Evolutionary conservation across 169 alveolate genomes (phyloP).

Genomic region (Plasmodium vivax): DNA sequence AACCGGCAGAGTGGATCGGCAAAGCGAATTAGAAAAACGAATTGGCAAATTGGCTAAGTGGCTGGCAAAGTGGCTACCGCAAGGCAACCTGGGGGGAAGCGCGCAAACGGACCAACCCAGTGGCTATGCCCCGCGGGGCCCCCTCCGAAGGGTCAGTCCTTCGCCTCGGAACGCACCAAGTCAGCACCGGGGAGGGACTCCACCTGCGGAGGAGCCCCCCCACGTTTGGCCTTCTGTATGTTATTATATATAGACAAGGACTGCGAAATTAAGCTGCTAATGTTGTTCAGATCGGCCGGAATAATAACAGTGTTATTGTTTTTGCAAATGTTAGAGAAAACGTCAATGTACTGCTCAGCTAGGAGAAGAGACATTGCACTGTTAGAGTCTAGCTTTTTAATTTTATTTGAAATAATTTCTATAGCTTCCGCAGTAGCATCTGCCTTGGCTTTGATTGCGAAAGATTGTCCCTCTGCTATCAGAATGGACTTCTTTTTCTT

Average conservation of each 20-base stretch:
- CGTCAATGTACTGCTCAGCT: conserved; percentile 89
- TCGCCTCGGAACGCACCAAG: conserved; percentile 1
- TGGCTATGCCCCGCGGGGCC: background rate
- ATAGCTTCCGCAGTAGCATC: conserved; percentile 89
- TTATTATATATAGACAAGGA: conserved; percentile 81
- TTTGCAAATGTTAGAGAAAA: conserved; percentile 87
- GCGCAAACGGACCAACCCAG: background rate
- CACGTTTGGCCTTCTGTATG: conserved; percentile 39
- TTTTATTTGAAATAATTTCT: conserved; percentile 79
- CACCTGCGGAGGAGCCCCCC: background rate
- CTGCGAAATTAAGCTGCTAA: conserved; percentile 83
- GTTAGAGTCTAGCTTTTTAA: conserved; percentile 81
- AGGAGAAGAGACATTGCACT: conserved; percentile 85
- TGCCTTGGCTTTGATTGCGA: conserved; percentile 86
- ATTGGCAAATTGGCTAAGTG: background rate
- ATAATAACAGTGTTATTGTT: conserved; percentile 86
- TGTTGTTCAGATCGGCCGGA: conserved; percentile 85
- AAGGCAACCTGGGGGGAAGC: background rate
- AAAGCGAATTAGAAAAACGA: background rate
- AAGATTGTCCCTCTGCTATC: conserved; percentile 93
- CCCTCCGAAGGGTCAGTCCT: background rate
- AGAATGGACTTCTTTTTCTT: conserved; percentile 88
- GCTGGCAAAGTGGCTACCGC: no score
- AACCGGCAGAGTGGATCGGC: background rate
- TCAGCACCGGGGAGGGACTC: background rate